These are phyloP conservation scores for Microdochium nivale DNA, from an alignment of 2,329 filamentous ascomycete species.

Conservation along the genomic window DNA sequence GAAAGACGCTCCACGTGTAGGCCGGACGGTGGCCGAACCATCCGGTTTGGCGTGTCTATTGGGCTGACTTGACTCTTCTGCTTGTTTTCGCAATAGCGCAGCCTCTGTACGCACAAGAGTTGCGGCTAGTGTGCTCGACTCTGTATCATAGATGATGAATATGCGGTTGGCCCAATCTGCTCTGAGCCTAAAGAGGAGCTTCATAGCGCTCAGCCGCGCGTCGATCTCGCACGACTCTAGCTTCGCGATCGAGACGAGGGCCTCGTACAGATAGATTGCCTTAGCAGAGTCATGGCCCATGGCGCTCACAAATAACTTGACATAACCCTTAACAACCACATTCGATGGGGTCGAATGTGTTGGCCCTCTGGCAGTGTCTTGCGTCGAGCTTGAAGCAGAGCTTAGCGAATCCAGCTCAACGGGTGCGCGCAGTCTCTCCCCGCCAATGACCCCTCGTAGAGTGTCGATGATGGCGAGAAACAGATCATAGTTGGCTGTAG, in stretches of 20 bases:
- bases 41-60: slow-evolving; percentile 36
- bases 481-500: slow-evolving; percentile 46
- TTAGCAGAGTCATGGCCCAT: slow-evolving; percentile 61
- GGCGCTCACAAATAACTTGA: slow-evolving; percentile 67
- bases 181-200: slow-evolving; percentile 71
- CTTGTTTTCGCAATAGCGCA: slow-evolving; percentile 39
- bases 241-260: slow-evolving; percentile 55
- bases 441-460: slow-evolving; percentile 40
- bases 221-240: slow-evolving; percentile 53
- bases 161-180: slow-evolving; percentile 75
- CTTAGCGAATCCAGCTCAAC: slow-evolving; percentile 5
- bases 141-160: slow-evolving; percentile 60
- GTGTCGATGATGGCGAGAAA: slow-evolving; percentile 51
- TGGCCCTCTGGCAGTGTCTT: slow-evolving; percentile 3
- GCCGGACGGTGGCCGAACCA: slow-evolving; percentile 27
- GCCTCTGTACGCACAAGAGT: slow-evolving; percentile 58
- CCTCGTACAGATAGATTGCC: slow-evolving; percentile 51
- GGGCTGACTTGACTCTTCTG: slow-evolving; percentile 40
- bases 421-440: slow-evolving; percentile 37
- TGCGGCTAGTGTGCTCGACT: slow-evolving; percentile 65
- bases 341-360: slow-evolving; percentile 52
- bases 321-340: slow-evolving; percentile 61
- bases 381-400: slow-evolving; percentile 11
- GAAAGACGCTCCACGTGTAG: slow-evolving; percentile 43
- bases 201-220: slow-evolving; percentile 66